Evolutionary conservation across 805 yeast genomes (phyloP).

Genomic region (Candida ficus): DNA sequence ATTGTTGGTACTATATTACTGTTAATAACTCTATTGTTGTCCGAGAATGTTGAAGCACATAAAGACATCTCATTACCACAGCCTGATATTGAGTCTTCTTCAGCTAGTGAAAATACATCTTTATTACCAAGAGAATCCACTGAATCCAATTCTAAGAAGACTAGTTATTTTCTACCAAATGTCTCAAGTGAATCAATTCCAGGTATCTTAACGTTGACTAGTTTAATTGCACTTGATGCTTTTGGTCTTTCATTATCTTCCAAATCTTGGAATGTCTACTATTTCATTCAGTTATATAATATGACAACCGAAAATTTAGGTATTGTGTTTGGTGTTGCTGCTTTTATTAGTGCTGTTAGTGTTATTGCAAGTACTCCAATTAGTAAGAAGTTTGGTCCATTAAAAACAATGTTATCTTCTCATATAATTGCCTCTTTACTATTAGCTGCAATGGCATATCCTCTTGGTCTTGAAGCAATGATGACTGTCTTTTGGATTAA

Average conservation of each 20-base stretch:
- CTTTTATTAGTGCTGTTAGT: slow-evolving; percentile 32
- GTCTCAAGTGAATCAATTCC: slow-evolving; percentile 15
- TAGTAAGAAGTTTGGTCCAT: slow-evolving; percentile 39
- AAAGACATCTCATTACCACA: slow-evolving; percentile 9
- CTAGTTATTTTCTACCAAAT: neutral
- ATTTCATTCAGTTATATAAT: slow-evolving; percentile 33
- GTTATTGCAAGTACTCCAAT: slow-evolving; percentile 39
- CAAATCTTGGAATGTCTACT: slow-evolving; percentile 42
- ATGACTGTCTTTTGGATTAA: slow-evolving; percentile 28
- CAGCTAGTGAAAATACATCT: neutral
- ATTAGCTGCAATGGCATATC: slow-evolving; percentile 31
- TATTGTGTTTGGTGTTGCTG: neutral
- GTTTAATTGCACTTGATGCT: slow-evolving; percentile 38
- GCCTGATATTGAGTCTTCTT: neutral
- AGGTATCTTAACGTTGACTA: slow-evolving; percentile 31
- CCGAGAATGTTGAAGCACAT: slow-evolving; percentile 13
- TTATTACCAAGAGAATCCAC: neutral
- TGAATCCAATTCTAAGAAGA: too few species aligned
- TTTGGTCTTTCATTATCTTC: slow-evolving; percentile 40
- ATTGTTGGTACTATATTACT: neutral
- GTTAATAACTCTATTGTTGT: slow-evolving; percentile 3
- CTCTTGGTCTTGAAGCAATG: slow-evolving; percentile 17
- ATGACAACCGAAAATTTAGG: slow-evolving; percentile 22
- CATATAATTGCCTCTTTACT: slow-evolving; percentile 40
- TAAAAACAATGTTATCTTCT: slow-evolving; percentile 39